Evolutionary conservation across 768 basidiomycete genomes (phyloP).

Genomic region (Leccinum uliginosum): DNA sequence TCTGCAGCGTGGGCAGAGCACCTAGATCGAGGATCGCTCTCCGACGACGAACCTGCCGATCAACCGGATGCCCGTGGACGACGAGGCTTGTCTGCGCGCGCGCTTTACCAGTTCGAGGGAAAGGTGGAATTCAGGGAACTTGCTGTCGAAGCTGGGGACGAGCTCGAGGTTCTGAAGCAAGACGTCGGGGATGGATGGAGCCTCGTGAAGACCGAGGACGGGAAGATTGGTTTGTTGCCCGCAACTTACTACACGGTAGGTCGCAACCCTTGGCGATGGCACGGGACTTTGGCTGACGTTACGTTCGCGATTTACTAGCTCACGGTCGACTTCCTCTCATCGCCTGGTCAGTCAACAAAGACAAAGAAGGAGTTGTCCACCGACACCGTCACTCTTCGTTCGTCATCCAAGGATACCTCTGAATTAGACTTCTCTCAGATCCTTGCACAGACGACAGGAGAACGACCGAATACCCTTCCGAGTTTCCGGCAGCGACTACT

Average conservation of each 20-base stretch:
- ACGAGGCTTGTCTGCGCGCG: constrained; percentile 52
- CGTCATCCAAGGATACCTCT: constrained; percentile 26
- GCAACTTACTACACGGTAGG: constrained; percentile 68
- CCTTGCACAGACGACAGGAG: constrained; percentile 65
- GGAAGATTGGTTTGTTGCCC: constrained; percentile 67
- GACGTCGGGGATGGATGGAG: constrained; percentile 80
- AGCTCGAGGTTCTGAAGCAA: constrained; percentile 66
- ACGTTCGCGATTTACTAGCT: constrained; percentile 43
- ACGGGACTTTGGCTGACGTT: not conserved
- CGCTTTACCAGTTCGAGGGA: constrained; percentile 71
- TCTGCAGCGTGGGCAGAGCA: constrained; percentile 75
- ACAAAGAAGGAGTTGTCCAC: constrained; percentile 35
- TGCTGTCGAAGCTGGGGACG: constrained; percentile 62
- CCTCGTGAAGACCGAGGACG: constrained; percentile 53
- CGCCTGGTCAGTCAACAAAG: constrained; percentile 29
- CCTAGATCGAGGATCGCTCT: constrained; percentile 43
- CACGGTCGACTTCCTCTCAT: constrained; percentile 56
- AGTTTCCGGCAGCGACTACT: constrained; percentile 69
- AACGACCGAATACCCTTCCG: constrained; percentile 56
- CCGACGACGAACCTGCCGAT: constrained; percentile 47
- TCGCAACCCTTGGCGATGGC: constrained; percentile 6
- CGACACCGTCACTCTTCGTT: constrained; percentile 47
- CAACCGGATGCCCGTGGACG: constrained; percentile 31
- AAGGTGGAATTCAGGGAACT: constrained; percentile 74
- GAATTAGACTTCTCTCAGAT: constrained; percentile 38